These are phyloP conservation scores for Monosporascus sp. DNA, from an alignment of 2,329 filamentous ascomycete genomes.

Conservation along the genomic window DNA sequence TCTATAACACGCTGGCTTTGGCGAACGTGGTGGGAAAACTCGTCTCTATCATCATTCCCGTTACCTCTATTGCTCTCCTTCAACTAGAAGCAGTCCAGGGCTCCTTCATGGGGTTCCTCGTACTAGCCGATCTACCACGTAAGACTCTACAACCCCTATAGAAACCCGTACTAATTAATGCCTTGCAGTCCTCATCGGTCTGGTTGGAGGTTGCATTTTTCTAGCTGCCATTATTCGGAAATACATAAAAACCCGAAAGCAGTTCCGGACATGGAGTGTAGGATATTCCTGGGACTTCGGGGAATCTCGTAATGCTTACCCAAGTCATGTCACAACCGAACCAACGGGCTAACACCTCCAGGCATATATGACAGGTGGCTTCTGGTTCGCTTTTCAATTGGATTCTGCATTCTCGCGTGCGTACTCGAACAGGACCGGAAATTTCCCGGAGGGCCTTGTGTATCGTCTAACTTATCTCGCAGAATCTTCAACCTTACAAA, in stretches of 20 bases:
- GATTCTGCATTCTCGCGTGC: constrained; percentile 36
- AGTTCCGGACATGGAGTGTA: constrained; percentile 27
- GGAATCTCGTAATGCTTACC: constrained; percentile 2
- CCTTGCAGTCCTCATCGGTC: constrained; percentile 32
- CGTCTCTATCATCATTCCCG: constrained; percentile 7
- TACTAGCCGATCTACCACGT: constrained; percentile 13
- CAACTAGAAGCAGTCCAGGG: constrained; percentile 7
- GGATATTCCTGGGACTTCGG: constrained; percentile 23
- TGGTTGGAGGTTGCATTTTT: constrained; percentile 31
- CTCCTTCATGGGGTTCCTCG: constrained; percentile 8
- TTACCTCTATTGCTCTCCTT: constrained; percentile 12
- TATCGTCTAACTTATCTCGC: constrained; percentile 31
- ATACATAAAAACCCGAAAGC: constrained; percentile 34
- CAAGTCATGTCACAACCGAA: constrained; percentile 3
- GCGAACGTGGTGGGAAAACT: constrained; percentile 11
- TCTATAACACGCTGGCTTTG: not conserved
- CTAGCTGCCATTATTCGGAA: constrained; percentile 35
- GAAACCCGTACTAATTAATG: not conserved
- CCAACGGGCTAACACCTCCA: constrained; percentile 7
- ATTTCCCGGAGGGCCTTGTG: too few species aligned
- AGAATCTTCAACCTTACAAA: constrained; percentile 33
- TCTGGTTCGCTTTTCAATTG: constrained; percentile 39
- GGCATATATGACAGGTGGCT: constrained; percentile 42
- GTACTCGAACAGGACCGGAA: constrained; percentile 1
- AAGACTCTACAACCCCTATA: not conserved